Evolutionary conservation across 2,329 filamentous ascomycete genomes (phyloP).

Genomic region (Aspergillus pseudonomiae): DNA sequence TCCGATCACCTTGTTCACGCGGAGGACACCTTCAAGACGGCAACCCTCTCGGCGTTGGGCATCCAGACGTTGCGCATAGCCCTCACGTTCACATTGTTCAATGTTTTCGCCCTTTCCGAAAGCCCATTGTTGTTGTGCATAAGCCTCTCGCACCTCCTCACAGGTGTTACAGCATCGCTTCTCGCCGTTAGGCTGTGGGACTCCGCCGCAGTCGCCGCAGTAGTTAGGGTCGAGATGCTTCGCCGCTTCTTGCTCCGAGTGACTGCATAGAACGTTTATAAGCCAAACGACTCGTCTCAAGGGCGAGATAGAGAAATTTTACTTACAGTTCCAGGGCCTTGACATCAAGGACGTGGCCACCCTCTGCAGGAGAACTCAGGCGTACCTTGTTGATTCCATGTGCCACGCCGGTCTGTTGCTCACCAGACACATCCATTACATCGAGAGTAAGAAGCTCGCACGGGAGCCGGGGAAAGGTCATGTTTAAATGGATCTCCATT

Average conservation of each 20-base stretch:
- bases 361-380: constrained; percentile 70
- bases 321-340: constrained; percentile 69
- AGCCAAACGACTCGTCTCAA: background rate
- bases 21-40: constrained; percentile 85
- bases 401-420: constrained; percentile 91
- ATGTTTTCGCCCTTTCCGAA: constrained; percentile 91
- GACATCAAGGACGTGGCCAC: constrained; percentile 73
- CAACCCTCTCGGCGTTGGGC: constrained; percentile 89
- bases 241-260: constrained; percentile 68
- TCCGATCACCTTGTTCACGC: constrained; percentile 97
- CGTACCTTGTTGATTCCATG: constrained; percentile 93
- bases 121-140: constrained; percentile 85
- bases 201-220: constrained; percentile 93
- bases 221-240: constrained; percentile 86
- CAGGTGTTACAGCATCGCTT: constrained; percentile 95
- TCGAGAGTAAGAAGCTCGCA: constrained; percentile 96
- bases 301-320: constrained; percentile 9
- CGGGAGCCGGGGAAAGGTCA: constrained; percentile 90
- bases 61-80: constrained; percentile 87
- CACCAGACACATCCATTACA: constrained; percentile 98
- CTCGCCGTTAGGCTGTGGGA: constrained; percentile 73
- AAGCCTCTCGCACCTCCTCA: constrained; percentile 94
- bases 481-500: constrained; percentile 98
- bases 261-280: constrained; percentile 49
- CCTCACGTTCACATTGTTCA: constrained; percentile 92